Evolutionary conservation across 306 rosid species (phyloP).

Genomic region (Cicer arietinum): DNA sequence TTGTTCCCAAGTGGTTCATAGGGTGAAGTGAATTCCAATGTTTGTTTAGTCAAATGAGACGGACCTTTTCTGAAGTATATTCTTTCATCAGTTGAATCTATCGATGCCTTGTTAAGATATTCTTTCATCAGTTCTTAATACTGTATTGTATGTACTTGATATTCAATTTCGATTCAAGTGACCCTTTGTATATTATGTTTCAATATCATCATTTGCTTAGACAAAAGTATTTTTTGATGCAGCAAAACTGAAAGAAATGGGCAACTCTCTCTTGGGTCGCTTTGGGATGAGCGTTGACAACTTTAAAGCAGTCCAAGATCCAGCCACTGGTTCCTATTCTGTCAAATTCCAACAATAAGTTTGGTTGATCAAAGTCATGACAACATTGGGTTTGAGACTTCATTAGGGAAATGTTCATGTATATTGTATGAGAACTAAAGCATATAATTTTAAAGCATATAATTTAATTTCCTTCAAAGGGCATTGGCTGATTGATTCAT

Average conservation of each 20-base stretch:
- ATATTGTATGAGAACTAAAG: slow-evolving; percentile 8
- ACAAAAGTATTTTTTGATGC: slow-evolving; percentile 22
- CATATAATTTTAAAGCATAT: slow-evolving; percentile 8
- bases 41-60: no score
- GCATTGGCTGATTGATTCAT: slow-evolving; percentile 37
- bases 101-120: no score
- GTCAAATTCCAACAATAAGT: slow-evolving; percentile 71
- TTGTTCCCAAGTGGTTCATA: no score
- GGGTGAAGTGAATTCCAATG: no score
- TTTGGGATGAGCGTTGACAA: slow-evolving; percentile 93
- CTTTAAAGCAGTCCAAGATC: slow-evolving; percentile 91
- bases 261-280: slow-evolving; percentile 90
- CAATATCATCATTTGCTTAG: background rate
- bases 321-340: slow-evolving; percentile 92
- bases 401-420: slow-evolving; percentile 25
- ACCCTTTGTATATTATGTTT: background rate
- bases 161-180: background rate
- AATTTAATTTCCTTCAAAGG: slow-evolving; percentile 18
- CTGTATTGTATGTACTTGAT: slow-evolving; percentile 1
- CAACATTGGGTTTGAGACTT: slow-evolving; percentile 32
- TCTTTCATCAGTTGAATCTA: no score
- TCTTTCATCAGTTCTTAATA: no score
- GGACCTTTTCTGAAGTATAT: no score
- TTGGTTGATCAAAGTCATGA: slow-evolving; percentile 19
- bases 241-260: slow-evolving; percentile 93